Percentiles rank a stretch among this genome's conserved stretches.
phyloP scores from a whole-genome alignment of 129 eudicot species.

The Lactuca saligna region DNA sequence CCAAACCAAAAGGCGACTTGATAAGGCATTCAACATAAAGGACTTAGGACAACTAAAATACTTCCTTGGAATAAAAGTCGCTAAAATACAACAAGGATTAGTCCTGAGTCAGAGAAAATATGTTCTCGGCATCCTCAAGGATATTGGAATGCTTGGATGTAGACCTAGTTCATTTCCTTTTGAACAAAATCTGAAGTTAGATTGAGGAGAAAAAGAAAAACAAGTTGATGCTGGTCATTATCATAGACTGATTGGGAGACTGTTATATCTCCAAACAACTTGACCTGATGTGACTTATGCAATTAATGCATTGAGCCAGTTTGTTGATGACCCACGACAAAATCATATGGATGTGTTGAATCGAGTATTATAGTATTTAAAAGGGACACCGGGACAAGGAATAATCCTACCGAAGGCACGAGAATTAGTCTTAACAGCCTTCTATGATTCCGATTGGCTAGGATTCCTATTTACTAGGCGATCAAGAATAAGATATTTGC shows the following conservation, averaged over 20 bases:
- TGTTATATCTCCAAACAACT: no score
- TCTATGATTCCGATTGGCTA: background rate
- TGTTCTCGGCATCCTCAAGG: background rate
- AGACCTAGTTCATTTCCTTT: no score
- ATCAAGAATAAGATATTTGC: background rate
- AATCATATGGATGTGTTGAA: no score
- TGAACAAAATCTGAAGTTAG: no score
- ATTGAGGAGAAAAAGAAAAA: no score
- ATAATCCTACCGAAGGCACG: background rate
- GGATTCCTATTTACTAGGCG: background rate
- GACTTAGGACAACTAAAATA: background rate
- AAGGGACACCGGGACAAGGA: background rate
- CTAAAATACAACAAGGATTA: no score
- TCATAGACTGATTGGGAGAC: no score
- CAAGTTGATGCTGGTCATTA: no score
- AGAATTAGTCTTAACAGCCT: background rate
- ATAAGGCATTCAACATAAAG: background rate
- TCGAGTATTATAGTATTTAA: slow-evolving; percentile 1
- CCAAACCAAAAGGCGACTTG: background rate
- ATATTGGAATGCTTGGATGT: no score
- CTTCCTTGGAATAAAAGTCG: background rate
- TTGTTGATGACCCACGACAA: no score
- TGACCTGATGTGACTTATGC: no score
- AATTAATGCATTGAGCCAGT: no score
- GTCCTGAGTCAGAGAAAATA: slow-evolving; percentile 14